Evolutionary conservation across 495 filamentous ascomycete species (phyloP).

Genomic region (Penicillium fimorum): DNA sequence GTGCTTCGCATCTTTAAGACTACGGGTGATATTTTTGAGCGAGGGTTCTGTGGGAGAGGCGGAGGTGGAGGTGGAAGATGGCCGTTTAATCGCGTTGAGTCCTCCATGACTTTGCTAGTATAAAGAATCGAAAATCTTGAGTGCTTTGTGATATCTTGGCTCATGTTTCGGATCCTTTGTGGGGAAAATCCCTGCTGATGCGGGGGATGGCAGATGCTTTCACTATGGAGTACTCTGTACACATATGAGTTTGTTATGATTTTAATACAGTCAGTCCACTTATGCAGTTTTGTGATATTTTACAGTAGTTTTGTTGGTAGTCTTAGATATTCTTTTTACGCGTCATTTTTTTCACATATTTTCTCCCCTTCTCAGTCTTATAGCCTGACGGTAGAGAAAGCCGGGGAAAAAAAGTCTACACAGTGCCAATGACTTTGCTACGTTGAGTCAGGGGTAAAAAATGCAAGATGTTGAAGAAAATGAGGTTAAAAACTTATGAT

Average conservation of each 20-base stretch:
- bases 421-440: too few relatives aligned
- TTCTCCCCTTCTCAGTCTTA: too few relatives aligned
- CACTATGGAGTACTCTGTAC: neutral
- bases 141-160: neutral
- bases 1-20: constrained; percentile 8
- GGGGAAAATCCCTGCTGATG: neutral
- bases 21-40: constrained; percentile 1
- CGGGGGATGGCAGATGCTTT: neutral
- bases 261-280: neutral
- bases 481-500: neutral
- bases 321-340: too few relatives aligned
- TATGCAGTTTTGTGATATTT: too few relatives aligned
- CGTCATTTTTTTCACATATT: too few relatives aligned
- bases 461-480: neutral
- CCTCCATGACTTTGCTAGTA: neutral
- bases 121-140: neutral
- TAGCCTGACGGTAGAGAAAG: too few relatives aligned
- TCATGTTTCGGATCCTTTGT: neutral
- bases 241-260: neutral
- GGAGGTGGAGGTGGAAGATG: constrained; percentile 11
- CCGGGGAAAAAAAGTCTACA: too few relatives aligned
- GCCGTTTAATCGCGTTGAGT: neutral
- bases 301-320: too few relatives aligned
- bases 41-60: constrained; percentile 7
- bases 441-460: too few relatives aligned